These are phyloP conservation scores for Ceratocystis harringtonii DNA, from an alignment of 2,329 filamentous ascomycete species.

Conservation along the genomic window DNA sequence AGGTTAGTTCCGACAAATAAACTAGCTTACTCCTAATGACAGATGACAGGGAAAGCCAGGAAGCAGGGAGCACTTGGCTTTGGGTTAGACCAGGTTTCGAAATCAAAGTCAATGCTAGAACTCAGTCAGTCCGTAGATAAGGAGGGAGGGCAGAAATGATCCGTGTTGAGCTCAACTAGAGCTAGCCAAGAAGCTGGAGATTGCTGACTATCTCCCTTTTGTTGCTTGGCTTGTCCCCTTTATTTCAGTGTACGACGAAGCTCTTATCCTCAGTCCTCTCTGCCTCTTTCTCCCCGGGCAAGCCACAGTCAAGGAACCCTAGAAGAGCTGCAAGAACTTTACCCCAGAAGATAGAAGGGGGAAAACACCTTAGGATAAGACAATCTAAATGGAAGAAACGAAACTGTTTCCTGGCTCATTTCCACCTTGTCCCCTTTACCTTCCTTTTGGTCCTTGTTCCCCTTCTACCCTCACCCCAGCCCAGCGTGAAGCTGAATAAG, in stretches of 20 bases:
- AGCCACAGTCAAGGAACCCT: not conserved
- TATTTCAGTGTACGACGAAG: too few relatives aligned
- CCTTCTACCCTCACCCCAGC: not conserved
- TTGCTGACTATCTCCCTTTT: too few relatives aligned
- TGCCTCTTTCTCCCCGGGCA: not conserved
- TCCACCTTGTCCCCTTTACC: not conserved
- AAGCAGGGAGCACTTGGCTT: not conserved
- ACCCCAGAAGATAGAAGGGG: not conserved
- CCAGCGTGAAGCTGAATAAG: not conserved
- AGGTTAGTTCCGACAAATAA: not conserved
- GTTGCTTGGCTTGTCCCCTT: too few relatives aligned
- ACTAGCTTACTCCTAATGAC: not conserved
- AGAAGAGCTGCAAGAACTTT: not conserved
- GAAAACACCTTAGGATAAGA: not conserved
- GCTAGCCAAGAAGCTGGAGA: too few relatives aligned
- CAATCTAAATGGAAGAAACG: not conserved
- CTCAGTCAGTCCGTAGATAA: not conserved
- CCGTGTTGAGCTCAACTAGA: too few relatives aligned
- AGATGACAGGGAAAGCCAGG: conserved; percentile 1
- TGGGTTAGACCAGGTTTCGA: not conserved
- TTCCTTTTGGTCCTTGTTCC: not conserved
- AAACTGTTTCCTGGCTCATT: not conserved
- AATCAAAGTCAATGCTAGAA: conserved; percentile 3
- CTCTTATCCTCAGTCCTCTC: too few relatives aligned
- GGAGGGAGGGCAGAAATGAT: too few relatives aligned